Percentiles rank a stretch among this genome's conserved stretches.
phyloP scores from a whole-genome alignment of 2,329 filamentous ascomycete species.

The Ceratocystis harringtonii region DNA sequence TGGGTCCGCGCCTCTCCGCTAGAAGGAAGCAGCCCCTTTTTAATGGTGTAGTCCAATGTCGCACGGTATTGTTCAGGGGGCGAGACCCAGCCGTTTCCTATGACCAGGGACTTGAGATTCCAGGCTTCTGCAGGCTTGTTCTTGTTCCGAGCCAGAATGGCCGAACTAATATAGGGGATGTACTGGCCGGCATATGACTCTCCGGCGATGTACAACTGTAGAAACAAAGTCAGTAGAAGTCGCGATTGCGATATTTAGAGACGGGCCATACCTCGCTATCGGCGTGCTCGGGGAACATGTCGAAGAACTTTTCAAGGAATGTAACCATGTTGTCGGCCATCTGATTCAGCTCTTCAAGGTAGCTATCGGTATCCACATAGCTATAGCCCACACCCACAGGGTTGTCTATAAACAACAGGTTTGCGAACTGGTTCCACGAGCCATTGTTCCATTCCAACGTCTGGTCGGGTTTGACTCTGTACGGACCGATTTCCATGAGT shows the following conservation, averaged over 20 bases:
- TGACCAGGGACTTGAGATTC: conserved; percentile 73
- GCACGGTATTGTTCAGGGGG: conserved; percentile 78
- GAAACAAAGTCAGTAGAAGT: conserved; percentile 4
- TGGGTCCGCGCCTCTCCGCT: conserved; percentile 38
- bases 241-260: neutral
- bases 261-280: conserved; percentile 67
- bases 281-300: conserved; percentile 79
- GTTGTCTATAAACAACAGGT: conserved; percentile 91
- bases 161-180: conserved; percentile 90
- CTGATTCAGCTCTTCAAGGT: conserved; percentile 66
- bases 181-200: conserved; percentile 92
- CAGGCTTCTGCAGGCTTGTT: conserved; percentile 38
- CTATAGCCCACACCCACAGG: conserved; percentile 94
- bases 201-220: conserved; percentile 78
- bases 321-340: conserved; percentile 80
- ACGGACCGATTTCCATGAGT: conserved; percentile 91
- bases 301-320: conserved; percentile 87
- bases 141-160: conserved; percentile 78
- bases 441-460: conserved; percentile 69
- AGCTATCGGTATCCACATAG: conserved; percentile 82
- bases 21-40: conserved; percentile 38
- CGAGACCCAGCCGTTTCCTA: conserved; percentile 96
- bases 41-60: conserved; percentile 64
- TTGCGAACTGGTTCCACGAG: conserved; percentile 98
- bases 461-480: conserved; percentile 62